Evolutionary conservation across 2,329 filamentous ascomycete genomes (phyloP).

Genomic region (Penicillium sp.): DNA sequence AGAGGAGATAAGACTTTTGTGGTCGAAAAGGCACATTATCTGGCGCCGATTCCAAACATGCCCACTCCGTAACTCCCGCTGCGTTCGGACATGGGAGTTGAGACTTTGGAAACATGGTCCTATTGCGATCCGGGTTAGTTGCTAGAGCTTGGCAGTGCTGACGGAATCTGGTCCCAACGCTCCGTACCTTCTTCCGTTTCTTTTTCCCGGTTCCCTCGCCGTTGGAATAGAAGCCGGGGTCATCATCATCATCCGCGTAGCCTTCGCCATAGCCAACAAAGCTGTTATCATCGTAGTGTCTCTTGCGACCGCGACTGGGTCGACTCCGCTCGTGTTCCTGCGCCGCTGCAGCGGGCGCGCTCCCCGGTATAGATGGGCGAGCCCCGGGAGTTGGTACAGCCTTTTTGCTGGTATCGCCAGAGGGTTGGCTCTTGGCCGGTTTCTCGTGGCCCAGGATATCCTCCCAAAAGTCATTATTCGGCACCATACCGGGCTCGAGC

Average conservation of each 20-base stretch:
- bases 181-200: slow-evolving; percentile 49
- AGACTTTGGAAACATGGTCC: slow-evolving; percentile 43
- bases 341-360: slow-evolving; percentile 25
- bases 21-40: slow-evolving; percentile 30
- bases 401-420: slow-evolving; percentile 34
- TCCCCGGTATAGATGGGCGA: slow-evolving; percentile 28
- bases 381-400: slow-evolving; percentile 21
- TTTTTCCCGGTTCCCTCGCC: slow-evolving; percentile 46
- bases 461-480: slow-evolving; percentile 50
- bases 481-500: slow-evolving; percentile 46
- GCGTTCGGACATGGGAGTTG: slow-evolving; percentile 40
- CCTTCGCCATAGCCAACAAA: slow-evolving; percentile 53
- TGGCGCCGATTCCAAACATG: slow-evolving; percentile 47
- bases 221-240: slow-evolving; percentile 45
- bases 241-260: slow-evolving; percentile 49
- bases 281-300: slow-evolving; percentile 52
- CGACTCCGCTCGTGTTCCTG: slow-evolving; percentile 38
- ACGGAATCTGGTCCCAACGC: slow-evolving; percentile 5
- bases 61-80: slow-evolving; percentile 44
- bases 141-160: background rate
- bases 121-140: slow-evolving; percentile 18
- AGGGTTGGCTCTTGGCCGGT: slow-evolving; percentile 34
- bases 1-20: slow-evolving; percentile 15
- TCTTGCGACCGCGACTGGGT: slow-evolving; percentile 48
- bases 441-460: slow-evolving; percentile 50